These are phyloP conservation scores for Glycine soja DNA, from an alignment of 306 rosid genomes.

Conservation along the genomic window DNA sequence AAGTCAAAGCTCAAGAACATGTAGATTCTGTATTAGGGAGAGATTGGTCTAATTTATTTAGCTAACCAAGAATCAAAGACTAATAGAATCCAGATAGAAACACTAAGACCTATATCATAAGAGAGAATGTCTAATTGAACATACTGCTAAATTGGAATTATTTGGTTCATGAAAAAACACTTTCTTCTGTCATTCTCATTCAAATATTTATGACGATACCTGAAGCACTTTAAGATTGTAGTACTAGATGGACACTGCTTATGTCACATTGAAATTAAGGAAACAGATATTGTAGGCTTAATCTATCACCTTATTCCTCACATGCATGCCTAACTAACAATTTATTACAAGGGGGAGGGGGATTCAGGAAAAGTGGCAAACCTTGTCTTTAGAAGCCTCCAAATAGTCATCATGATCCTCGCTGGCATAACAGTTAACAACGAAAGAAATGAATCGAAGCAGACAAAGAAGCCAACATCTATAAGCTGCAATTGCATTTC, in stretches of 20 bases:
- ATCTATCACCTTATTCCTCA: constrained; percentile 42
- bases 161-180: constrained; percentile 39
- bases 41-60: constrained; percentile 28
- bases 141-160: constrained; percentile 28
- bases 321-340: constrained; percentile 36
- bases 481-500: constrained; percentile 83
- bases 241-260: constrained; percentile 38
- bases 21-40: constrained; percentile 13
- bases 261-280: constrained; percentile 35
- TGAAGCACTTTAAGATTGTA: constrained; percentile 35
- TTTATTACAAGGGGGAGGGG: constrained; percentile 33
- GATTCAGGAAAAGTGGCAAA: constrained; percentile 53
- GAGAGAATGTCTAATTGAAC: constrained; percentile 30
- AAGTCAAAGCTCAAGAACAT: constrained; percentile 40
- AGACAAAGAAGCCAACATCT: constrained; percentile 95
- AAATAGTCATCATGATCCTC: constrained; percentile 71
- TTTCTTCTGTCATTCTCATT: constrained; percentile 1
- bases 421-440: constrained; percentile 94
- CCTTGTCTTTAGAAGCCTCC: constrained; percentile 86
- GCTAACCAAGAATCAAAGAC: constrained; percentile 41
- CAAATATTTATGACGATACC: neutral
- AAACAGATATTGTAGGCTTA: constrained; percentile 21
- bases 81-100: constrained; percentile 10
- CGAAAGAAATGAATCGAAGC: constrained; percentile 97
- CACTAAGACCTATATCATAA: constrained; percentile 11